These are phyloP conservation scores for Candida insectalens DNA, from an alignment of 805 yeast species.

Conservation along the genomic window DNA sequence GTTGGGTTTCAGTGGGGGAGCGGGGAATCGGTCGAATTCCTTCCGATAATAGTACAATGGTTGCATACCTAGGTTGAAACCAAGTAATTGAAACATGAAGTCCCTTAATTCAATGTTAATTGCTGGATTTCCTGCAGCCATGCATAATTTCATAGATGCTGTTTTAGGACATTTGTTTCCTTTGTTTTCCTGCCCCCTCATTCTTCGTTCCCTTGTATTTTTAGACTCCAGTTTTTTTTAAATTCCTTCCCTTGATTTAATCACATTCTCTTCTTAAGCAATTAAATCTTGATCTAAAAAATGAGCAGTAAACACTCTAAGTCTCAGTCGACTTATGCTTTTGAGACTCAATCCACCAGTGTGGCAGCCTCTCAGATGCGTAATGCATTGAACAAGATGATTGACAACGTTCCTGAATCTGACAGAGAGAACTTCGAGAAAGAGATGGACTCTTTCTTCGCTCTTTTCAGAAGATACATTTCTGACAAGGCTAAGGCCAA, in stretches of 20 bases:
- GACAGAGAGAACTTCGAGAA: conserved; percentile 60
- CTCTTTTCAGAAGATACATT: conserved; percentile 85
- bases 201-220: not conserved
- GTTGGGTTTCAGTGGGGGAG: too few relatives aligned
- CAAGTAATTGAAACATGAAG: too few relatives aligned
- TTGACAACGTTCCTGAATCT: conserved; percentile 63
- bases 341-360: conserved; percentile 88
- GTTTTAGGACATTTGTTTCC: too few relatives aligned
- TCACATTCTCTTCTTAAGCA: too few relatives aligned
- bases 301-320: conserved; percentile 45
- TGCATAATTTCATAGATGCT: too few relatives aligned
- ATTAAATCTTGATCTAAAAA: too few relatives aligned
- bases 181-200: not conserved
- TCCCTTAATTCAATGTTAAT: too few relatives aligned
- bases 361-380: conserved; percentile 98
- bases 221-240: not conserved
- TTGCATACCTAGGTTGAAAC: too few relatives aligned
- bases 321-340: conserved; percentile 75
- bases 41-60: too few relatives aligned
- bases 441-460: conserved; percentile 92
- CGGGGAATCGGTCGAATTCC: too few relatives aligned
- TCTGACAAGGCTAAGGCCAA: conserved; percentile 81
- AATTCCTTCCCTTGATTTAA: not conserved
- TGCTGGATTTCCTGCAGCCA: too few relatives aligned
- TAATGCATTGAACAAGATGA: conserved; percentile 81